Evolutionary conservation across 1,284 basidiomycete genomes (phyloP), one percentile per base, ranked within the genome.

Genomic region (Cryptococcus sp.): DNA sequence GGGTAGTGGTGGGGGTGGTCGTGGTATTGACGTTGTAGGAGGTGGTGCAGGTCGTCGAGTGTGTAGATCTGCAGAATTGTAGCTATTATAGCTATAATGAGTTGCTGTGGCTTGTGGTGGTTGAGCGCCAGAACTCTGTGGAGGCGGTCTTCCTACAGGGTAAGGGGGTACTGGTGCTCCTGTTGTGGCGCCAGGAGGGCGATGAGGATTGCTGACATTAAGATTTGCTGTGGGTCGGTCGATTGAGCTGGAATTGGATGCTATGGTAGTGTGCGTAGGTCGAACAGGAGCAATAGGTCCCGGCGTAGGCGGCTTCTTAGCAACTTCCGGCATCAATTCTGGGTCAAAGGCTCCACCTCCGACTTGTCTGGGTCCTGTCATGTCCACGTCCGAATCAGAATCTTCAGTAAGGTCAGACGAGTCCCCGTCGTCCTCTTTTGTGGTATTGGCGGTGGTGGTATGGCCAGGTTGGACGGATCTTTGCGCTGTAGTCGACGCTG

Each of bases 281-380:
- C 11, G 10, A 8, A 11, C 13, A 13, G 44, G 13, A 10, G 38
- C 38, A 46, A 46, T 8, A 31, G 23, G 44, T 13, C 13, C 13
- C 8, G 23, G 13, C 8, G 44, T 46, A 13, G 31, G 30, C 23
- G 47, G 11, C 47, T 13, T 10, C 47, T 10, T 13, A 23, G 47
- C 47, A 32, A 32, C 10, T 32, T 13, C 23, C 23, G 47, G 31
- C 30, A 36, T 32, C 47, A 49, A 49, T 38, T 43, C 42, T 23
- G 58, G 59, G 31, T 52, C 51, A 35, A 65, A 33, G 13, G 64
- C 58, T 23, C 71, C 71, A 2, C 71, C 71, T 10, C 71, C 71
- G 5, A 64, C 65, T 53, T 72, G 70, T n/a, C 55, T 58, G 0
- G 59, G 66, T 8, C 71, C 71, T 8, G 45, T 65, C 68, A 69